These are phyloP conservation scores for Podospora fimiseda DNA, from an alignment of 495 filamentous ascomycete species.

Conservation along the genomic window DNA sequence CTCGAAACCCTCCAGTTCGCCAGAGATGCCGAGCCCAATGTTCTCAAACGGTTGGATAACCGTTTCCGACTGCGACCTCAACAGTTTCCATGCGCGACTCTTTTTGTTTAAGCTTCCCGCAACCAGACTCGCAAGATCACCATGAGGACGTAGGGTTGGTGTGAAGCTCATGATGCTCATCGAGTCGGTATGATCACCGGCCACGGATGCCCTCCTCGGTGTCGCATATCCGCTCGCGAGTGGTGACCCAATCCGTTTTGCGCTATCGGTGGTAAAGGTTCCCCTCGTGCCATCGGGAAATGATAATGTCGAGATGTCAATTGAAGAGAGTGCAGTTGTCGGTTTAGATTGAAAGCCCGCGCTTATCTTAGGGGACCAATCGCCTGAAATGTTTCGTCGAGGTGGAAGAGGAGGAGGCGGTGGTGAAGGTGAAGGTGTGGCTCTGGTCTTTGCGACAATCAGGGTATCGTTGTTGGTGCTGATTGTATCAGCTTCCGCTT, in stretches of 20 bases:
- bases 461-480: background rate
- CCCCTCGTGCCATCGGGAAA: constrained; percentile 60
- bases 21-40: constrained; percentile 40
- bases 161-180: constrained; percentile 79
- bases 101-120: constrained; percentile 56
- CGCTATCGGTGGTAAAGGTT: constrained; percentile 46
- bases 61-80: constrained; percentile 51
- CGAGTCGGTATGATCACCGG: constrained; percentile 61
- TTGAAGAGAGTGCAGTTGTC: constrained; percentile 74
- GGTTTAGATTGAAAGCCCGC: constrained; percentile 53
- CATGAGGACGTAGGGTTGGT: constrained; percentile 64
- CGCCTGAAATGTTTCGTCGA: constrained; percentile 32
- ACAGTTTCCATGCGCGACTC: constrained; percentile 54
- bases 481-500: constrained; percentile 9
- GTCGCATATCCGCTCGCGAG: constrained; percentile 26
- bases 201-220: constrained; percentile 22
- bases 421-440: constrained; percentile 5
- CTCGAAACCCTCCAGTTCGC: constrained; percentile 56
- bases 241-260: constrained; percentile 31
- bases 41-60: constrained; percentile 50
- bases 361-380: constrained; percentile 35
- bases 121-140: constrained; percentile 77
- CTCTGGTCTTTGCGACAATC: background rate
- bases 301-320: constrained; percentile 68
- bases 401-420: constrained; percentile 56